These are phyloP conservation scores for Canavalia gladiata DNA, from an alignment of 306 rosid genomes.

Conservation along the genomic window DNA sequence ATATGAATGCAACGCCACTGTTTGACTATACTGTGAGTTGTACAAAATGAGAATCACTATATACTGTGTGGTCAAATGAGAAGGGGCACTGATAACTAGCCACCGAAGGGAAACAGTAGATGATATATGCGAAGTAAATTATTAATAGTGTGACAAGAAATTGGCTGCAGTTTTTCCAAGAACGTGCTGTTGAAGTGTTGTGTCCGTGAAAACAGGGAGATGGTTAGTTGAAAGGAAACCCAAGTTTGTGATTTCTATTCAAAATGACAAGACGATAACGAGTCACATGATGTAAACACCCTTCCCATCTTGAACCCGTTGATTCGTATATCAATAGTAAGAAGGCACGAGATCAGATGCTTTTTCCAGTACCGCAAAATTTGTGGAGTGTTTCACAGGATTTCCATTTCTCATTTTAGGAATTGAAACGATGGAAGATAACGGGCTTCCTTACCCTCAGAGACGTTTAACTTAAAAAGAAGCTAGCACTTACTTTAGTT, in stretches of 20 bases:
- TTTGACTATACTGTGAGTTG: conserved; percentile 34
- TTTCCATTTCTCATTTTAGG: conserved; percentile 37
- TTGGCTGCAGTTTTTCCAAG: conserved; percentile 41
- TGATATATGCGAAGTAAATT: conserved; percentile 21
- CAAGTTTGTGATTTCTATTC: conserved; percentile 32
- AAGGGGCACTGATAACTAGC: conserved; percentile 46
- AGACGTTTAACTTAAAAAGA: background rate
- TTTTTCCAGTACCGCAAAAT: conserved; percentile 46
- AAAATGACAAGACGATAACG: conserved; percentile 46
- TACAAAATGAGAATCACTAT: conserved; percentile 9
- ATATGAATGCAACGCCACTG: conserved; percentile 17
- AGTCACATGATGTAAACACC: conserved; percentile 54
- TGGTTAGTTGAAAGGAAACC: conserved; percentile 43
- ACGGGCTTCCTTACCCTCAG: background rate
- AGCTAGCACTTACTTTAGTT: background rate
- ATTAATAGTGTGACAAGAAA: background rate
- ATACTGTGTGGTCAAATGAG: conserved; percentile 29
- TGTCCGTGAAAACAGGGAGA: conserved; percentile 33
- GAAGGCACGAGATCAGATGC: conserved; percentile 39
- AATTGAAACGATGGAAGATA: conserved; percentile 43
- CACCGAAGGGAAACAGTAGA: conserved; percentile 43
- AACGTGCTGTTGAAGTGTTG: conserved; percentile 33
- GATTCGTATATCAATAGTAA: conserved; percentile 44
- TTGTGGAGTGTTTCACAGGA: conserved; percentile 23
- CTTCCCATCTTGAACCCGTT: conserved; percentile 39